Conservation (phyloP, 2,329 filamentous ascomycete species). For the Hymenoscyphus linearis region DNA sequence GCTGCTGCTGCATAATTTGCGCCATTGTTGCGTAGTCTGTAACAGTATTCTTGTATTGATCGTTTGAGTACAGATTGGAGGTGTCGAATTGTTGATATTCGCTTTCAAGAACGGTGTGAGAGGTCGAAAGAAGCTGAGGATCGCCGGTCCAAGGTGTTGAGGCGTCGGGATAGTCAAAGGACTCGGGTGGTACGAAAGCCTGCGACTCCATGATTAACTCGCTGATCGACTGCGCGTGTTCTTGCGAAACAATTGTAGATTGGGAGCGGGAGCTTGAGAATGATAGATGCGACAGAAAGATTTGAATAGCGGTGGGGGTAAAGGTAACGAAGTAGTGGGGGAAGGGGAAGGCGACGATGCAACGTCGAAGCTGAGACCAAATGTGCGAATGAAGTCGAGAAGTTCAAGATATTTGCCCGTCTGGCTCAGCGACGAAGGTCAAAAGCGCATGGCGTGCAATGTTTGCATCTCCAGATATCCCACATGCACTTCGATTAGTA, state of each 20-base stretch:
- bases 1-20: not conserved
- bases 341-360: not conserved
- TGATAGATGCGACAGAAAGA: not conserved
- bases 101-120: not conserved
- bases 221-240: not conserved
- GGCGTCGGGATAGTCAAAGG: not conserved
- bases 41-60: not conserved
- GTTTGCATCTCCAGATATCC: not conserved
- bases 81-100: not conserved
- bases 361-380: not conserved
- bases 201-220: constrained; percentile 5
- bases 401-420: not conserved
- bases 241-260: not conserved
- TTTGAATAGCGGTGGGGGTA: not conserved
- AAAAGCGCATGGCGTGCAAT: not conserved
- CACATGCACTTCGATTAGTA: not conserved
- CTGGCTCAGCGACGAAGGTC: not conserved
- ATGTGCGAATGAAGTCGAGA: not conserved
- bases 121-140: not conserved
- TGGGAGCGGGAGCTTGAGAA: not conserved
- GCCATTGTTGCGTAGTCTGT: not conserved
- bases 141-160: not conserved
- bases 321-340: not conserved
- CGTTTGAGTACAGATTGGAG: not conserved
- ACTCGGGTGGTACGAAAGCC: not conserved